A percentile compares a stretch with the other conserved stretches of the same genome.
These are phyloP conservation scores for Stenogyne calaminthoides DNA, from an alignment of 305 asterid genomes.

Conservation along the genomic window DNA sequence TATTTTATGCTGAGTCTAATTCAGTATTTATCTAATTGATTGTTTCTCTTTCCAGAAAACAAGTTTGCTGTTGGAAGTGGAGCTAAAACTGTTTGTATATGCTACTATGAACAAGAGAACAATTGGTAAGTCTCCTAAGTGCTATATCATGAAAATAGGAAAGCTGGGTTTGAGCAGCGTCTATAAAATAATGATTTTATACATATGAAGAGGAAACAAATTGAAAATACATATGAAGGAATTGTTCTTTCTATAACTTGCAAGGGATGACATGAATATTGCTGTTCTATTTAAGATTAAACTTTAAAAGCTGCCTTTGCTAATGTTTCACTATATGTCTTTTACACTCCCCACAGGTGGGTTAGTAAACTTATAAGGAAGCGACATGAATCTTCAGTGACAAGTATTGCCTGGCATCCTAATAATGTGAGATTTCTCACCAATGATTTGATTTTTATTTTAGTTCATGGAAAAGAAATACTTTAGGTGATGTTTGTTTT, in stretches of 20 bases:
- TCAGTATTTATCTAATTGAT: conserved; percentile 23
- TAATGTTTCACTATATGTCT: conserved; percentile 22
- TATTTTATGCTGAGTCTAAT: conserved; percentile 22
- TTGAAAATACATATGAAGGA: not conserved
- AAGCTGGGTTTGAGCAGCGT: not conserved
- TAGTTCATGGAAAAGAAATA: conserved; percentile 17
- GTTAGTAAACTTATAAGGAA: conserved; percentile 97
- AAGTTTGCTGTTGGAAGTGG: conserved; percentile 99
- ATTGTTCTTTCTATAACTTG: not conserved
- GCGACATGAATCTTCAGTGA: conserved; percentile 97
- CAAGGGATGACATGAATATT: not conserved
- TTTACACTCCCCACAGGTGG: conserved; percentile 73
- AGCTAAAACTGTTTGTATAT: conserved; percentile 97
- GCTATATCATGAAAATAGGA: conserved; percentile 1
- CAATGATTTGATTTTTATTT: conserved; percentile 24
- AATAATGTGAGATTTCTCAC: conserved; percentile 68
- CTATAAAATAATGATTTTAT: not conserved
- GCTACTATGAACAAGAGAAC: conserved; percentile 99
- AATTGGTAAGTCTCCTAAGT: conserved; percentile 66
- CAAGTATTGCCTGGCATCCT: conserved; percentile 98
- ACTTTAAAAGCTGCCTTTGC: not conserved
- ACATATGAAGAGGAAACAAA: not conserved
- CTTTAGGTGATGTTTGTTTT: not conserved
- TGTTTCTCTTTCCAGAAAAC: conserved; percentile 65
- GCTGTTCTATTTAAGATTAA: not conserved